A percentile compares a stretch with the other conserved stretches of the same genome.
phyloP scores from a whole-genome alignment of 805 yeast species.

The Wickerhamiella bombiphila region DNA sequence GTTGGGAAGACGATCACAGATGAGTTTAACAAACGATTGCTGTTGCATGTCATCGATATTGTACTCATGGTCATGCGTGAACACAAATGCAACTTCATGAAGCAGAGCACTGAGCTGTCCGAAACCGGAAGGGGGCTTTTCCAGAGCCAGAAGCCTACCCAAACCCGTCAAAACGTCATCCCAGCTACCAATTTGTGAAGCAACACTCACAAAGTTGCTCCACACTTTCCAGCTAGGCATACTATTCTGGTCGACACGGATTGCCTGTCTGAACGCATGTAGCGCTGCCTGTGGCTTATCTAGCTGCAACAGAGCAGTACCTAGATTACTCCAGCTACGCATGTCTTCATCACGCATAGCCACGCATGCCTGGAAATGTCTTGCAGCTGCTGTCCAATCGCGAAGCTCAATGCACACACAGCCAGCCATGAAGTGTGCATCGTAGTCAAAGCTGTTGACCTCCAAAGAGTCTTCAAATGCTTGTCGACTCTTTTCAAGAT shows the following conservation, averaged over 20 bases:
- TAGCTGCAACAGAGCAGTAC: constrained; percentile 55
- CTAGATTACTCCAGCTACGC: constrained; percentile 83
- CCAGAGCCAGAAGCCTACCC: constrained; percentile 5
- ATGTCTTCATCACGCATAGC: constrained; percentile 67
- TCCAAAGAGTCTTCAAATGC: constrained; percentile 64
- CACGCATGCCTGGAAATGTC: constrained; percentile 85
- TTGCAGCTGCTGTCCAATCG: constrained; percentile 66
- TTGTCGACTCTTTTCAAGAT: constrained; percentile 39
- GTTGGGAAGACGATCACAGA: constrained; percentile 53
- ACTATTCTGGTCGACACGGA: constrained; percentile 42
- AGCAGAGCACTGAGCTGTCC: constrained; percentile 31
- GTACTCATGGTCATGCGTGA: constrained; percentile 1
- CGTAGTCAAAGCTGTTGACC: constrained; percentile 57
- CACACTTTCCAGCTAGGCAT: constrained; percentile 77
- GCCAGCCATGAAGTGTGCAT: constrained; percentile 87
- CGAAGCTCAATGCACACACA: constrained; percentile 67
- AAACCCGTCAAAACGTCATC: constrained; percentile 68
- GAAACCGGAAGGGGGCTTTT: neutral
- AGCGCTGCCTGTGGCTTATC: constrained; percentile 66
- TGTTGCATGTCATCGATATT: constrained; percentile 27
- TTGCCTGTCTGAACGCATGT: constrained; percentile 69
- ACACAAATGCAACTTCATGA: constrained; percentile 50
- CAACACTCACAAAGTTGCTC: constrained; percentile 74
- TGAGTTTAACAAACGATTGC: constrained; percentile 42
- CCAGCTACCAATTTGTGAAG: constrained; percentile 77